Percentiles rank a stretch among this genome's conserved stretches.
Evolutionary conservation across 176 grass and related monocot genomes (phyloP).

Genomic region (Raddia guianensis): DNA sequence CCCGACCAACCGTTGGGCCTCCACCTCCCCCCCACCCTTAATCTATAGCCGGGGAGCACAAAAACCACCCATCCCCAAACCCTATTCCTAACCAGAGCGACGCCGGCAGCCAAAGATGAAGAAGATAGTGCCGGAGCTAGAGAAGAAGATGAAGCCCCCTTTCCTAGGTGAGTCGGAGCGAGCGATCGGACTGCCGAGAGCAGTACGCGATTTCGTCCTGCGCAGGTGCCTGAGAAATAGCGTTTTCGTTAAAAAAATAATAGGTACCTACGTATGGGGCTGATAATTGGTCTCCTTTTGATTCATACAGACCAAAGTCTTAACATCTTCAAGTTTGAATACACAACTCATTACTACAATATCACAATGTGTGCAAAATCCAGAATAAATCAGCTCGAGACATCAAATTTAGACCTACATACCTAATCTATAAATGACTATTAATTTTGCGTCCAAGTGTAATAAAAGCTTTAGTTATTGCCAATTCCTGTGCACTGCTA

Average conservation of each 20-base stretch:
- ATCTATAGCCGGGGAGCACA: no score
- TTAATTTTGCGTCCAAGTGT: background rate
- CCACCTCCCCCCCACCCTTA: no score
- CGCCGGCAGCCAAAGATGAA: no score
- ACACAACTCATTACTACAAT: background rate
- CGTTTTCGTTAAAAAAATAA: background rate
- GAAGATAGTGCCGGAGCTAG: no score
- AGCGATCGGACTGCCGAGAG: no score
- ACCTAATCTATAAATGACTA: background rate
- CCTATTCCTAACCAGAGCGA: no score
- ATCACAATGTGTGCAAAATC: background rate
- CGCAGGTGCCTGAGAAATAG: no score
- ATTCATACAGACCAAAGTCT: background rate
- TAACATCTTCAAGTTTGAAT: background rate
- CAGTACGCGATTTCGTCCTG: no score
- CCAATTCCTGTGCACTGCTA: background rate
- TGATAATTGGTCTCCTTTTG: background rate
- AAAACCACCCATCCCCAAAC: no score
- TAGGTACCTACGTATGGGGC: background rate
- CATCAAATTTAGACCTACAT: background rate
- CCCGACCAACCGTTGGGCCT: no score
- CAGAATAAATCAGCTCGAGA: background rate
- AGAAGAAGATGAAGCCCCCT: no score
- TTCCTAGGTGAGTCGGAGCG: no score
- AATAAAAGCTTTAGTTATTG: background rate